A percentile compares a stretch with the other conserved stretches of the same genome.
Conservation (phyloP, 306 rosid genomes). For the Cucumis cinereus region DNA sequence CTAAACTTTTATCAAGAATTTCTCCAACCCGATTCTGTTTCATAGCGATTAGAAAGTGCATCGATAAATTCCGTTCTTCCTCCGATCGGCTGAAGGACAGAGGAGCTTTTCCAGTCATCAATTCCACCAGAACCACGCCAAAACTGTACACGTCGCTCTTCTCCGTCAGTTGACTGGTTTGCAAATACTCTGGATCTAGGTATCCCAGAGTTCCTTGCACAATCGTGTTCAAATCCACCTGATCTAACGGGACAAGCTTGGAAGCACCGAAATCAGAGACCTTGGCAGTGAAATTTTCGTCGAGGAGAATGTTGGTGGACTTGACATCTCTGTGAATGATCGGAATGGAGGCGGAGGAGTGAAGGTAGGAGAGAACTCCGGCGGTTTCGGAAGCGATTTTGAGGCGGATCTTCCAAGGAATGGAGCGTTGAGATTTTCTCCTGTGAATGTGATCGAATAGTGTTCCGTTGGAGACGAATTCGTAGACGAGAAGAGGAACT, state of each 20-base stretch:
- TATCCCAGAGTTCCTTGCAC: constrained; percentile 35
- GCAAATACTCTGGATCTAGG: constrained; percentile 26
- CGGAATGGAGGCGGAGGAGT: constrained; percentile 18
- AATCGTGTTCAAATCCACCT: constrained; percentile 12
- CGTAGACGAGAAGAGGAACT: constrained; percentile 32
- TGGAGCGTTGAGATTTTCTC: not conserved
- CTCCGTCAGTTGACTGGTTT: constrained; percentile 13
- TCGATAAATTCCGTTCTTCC: constrained; percentile 16
- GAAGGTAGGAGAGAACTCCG: constrained; percentile 26
- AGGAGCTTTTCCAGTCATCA: constrained; percentile 23
- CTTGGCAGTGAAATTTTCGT: constrained; percentile 14
- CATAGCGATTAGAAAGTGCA: constrained; percentile 16
- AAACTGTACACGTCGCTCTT: constrained; percentile 38
- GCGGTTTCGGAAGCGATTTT: constrained; percentile 26
- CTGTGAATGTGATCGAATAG: constrained; percentile 17
- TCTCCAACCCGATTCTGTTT: constrained; percentile 18
- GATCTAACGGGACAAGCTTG: constrained; percentile 20
- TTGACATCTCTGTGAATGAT: constrained; percentile 34
- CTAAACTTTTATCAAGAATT: constrained; percentile 16
- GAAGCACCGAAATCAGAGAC: constrained; percentile 34
- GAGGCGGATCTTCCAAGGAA: constrained; percentile 19
- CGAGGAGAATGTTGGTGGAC: constrained; percentile 23
- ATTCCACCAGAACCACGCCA: constrained; percentile 30
- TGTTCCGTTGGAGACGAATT: constrained; percentile 22
- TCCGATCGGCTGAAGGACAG: not conserved